Base-by-base conservation (phyloP, 495 filamentous ascomycete species). In the Aspergillus olivimuriae region DNA sequence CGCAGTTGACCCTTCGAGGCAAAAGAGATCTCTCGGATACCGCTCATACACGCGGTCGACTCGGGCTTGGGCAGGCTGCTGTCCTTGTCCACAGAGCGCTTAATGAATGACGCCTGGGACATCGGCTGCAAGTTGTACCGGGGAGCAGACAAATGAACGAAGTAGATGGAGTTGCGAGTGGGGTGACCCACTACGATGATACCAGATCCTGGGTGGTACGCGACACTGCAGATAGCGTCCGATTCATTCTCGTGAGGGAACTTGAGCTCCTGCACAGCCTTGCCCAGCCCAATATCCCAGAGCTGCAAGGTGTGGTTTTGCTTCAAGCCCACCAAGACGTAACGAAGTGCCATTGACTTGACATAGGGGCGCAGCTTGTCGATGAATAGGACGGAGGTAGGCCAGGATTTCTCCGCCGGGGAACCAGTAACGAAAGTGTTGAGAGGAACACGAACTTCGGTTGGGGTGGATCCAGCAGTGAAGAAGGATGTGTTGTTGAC, bases 301-400 rank as follows among this genome's bases (percentile, higher is more conserved):
- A 99, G 77, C 70, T 99, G 94, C 47, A 99, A 81, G 37, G 89
- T 92, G 68, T 99, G 94, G 62, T 99, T 99, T 62, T 97, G 94
- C 69, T 96, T 97, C 75, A 96, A 85, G 47, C 94, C 94, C 39
- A 99, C 90, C 46, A 99, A 78, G 65, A 97, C 81, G 68, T 97
- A 99, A 46, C 94, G 78, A 45, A 94, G 68, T 14, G 94, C 89
- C 57, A 82, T 81, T 23, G 84, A 84, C 63, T 87, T 92, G 60
- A 80, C 76, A 60, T 90, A 95, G 20, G 92, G 87, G 14, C 89
- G 83, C 60, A 85, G 79, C 72, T 97, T 97, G 64, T 99, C 94
- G 50, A 97, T 75, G 68, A 99, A 83, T 61, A 94, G 78, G 36
- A 99, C 86, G 16, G 92, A 96, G 0, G 91, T 96, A 14, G 94